A percentile compares a stretch with the other conserved stretches of the same genome.
phyloP scores from a whole-genome alignment of 164 flowering plant genomes.

The Liriodendron chinense region DNA sequence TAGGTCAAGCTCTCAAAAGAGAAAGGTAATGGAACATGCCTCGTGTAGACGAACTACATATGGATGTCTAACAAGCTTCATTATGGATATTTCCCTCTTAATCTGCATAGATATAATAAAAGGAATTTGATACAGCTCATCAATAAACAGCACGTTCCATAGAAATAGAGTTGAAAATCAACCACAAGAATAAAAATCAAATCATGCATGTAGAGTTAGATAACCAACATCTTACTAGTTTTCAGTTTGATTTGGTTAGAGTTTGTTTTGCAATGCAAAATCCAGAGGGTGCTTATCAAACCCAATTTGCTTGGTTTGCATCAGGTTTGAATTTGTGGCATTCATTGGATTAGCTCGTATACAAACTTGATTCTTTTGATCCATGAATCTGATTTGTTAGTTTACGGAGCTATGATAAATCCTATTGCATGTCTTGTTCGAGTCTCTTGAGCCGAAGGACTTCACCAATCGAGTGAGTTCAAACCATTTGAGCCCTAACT shows the following conservation, averaged over 20 bases:
- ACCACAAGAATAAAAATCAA: neutral
- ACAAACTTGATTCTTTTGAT: too few species aligned
- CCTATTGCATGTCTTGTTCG: neutral
- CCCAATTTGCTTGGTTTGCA: neutral
- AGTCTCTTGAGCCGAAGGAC: neutral
- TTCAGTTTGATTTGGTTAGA: too few species aligned
- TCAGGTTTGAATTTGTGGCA: neutral
- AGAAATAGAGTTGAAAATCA: neutral
- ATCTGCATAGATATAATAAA: slow-evolving; percentile 49
- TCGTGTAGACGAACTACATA: slow-evolving; percentile 90
- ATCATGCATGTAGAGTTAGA: neutral
- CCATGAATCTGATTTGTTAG: neutral
- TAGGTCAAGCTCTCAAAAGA: neutral
- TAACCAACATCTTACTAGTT: neutral
- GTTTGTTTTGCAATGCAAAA: neutral
- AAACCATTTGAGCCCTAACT: too few species aligned
- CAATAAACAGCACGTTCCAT: neutral
- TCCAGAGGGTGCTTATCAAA: neutral
- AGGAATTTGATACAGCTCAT: neutral
- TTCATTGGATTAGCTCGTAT: neutral
- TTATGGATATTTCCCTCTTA: slow-evolving; percentile 92
- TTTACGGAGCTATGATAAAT: neutral
- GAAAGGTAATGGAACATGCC: slow-evolving; percentile 34
- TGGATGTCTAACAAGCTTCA: slow-evolving; percentile 98
- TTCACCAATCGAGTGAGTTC: neutral